Evolutionary conservation across 140 eudicot species (phyloP).

Genomic region (Bidens hawaiensis): DNA sequence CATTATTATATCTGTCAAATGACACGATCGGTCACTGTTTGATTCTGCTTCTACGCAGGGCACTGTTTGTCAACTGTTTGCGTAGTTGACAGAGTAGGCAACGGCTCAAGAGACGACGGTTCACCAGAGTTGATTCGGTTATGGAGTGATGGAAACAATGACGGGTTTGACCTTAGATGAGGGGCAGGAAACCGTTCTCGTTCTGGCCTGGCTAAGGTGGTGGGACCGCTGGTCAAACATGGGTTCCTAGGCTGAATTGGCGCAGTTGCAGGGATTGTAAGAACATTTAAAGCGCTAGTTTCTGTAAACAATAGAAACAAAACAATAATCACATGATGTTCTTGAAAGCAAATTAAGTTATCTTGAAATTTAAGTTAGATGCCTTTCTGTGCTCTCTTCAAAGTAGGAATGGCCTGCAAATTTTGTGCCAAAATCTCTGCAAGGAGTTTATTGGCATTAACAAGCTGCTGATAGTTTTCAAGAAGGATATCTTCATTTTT

Average conservation of each 20-base stretch:
- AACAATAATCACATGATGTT: neutral
- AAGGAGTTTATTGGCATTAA: conserved; percentile 30
- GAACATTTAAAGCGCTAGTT: neutral
- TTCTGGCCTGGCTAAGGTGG: neutral
- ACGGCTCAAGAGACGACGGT: too few relatives aligned
- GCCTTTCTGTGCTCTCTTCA: conserved; percentile 31
- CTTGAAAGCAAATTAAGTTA: neutral
- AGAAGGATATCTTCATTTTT: conserved; percentile 25
- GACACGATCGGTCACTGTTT: neutral
- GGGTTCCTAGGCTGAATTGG: neutral
- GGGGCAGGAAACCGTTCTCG: conserved; percentile 56
- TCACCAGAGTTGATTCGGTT: neutral
- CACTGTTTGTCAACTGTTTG: neutral
- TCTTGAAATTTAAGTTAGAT: neutral
- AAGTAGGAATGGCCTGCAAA: neutral
- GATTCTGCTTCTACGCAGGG: neutral
- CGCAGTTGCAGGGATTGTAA: conserved; percentile 13
- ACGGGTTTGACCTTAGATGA: conserved; percentile 33
- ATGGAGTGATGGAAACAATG: conserved; percentile 9
- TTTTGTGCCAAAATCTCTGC: conserved; percentile 39
- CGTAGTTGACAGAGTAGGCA: conserved; percentile 7
- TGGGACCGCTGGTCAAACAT: conserved; percentile 2
- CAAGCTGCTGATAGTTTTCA: conserved; percentile 31
- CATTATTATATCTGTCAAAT: conserved; percentile 1
- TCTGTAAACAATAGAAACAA: conserved; percentile 31